Base-by-base conservation (phyloP, 2,329 filamentous ascomycete species). In the Septoria linicola region DNA sequence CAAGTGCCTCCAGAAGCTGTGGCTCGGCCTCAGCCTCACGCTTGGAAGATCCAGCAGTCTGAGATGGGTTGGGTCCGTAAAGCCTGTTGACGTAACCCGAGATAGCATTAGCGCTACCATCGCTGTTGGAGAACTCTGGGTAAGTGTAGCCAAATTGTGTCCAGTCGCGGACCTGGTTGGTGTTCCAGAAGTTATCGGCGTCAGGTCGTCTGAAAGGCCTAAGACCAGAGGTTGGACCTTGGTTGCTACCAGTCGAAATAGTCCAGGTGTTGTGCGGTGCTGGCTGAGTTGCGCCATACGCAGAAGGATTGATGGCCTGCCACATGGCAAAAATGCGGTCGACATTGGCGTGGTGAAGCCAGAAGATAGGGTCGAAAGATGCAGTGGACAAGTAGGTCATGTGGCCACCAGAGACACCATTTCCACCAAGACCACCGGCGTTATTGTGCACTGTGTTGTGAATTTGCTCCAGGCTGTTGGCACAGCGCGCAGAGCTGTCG, bases 91-190 rank as follows among this genome's bases (percentile, higher is more conserved):
- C 50, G 32, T 63, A 61, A 36, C 47, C 49, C 17, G 37, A 51
- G 58, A 91, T 76, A 1, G 76, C 67, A 2, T 68, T 66, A 0
- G 67, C 61, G 44, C 66, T 54, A 44, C 64, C 70, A 56, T 63
- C 69, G 57, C 60, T 68, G 58, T 67, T 71, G n/a, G 74, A 61
- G 39, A 83, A 80, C 59, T 92, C 88, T 0, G 83, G 76, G 65
- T 93, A 93, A 0, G 81, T 83, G 67, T 92, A 92, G 13, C 83
- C 83, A 68, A 93, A 86, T 2, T 73, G 73, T 34, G 76, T 75
- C 55, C 55, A 62, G 43, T 80, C 73, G 20, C 83, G 77, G 16
- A 82, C 77, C 55, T 74, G 76, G 51, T 83, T 78, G 1, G 85
- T 85, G 8, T 78, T 85, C 83, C 85, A 90, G 68, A 87, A 88